Evolutionary conservation across 75 land plant genomes (phyloP).

Genomic region (Picea glauca): DNA sequence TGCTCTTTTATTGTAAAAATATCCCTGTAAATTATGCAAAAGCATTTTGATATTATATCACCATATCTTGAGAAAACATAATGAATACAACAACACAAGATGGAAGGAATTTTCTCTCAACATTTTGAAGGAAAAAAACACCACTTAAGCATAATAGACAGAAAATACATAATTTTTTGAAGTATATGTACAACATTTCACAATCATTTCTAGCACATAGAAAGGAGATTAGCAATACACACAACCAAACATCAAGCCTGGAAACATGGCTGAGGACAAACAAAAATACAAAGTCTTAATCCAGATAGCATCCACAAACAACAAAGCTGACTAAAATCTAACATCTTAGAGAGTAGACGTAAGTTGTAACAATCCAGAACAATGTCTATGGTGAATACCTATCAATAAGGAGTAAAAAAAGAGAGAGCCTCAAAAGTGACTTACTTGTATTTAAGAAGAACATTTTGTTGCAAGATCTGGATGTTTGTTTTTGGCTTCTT

Average conservation of each 20-base stretch:
- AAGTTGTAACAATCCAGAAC: not conserved
- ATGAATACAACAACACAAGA: not conserved
- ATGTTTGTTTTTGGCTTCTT: conserved; percentile 98
- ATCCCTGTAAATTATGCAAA: too few species aligned
- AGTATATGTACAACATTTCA: not conserved
- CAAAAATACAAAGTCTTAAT: not conserved
- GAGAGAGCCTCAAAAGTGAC: conserved; percentile 8
- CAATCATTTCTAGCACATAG: not conserved
- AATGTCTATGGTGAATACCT: conserved; percentile 31
- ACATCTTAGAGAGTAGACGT: not conserved
- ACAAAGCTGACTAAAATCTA: not conserved
- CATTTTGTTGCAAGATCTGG: conserved; percentile 97
- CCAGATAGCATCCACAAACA: not conserved
- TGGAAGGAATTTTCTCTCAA: not conserved
- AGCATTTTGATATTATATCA: not conserved
- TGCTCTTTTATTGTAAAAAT: too few species aligned
- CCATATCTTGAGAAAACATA: not conserved
- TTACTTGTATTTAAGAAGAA: conserved; percentile 75
- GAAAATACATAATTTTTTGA: not conserved
- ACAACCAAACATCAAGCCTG: not conserved
- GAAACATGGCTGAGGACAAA: not conserved
- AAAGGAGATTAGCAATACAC: not conserved
- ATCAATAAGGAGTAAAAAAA: not conserved
- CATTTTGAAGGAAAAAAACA: not conserved
- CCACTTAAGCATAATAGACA: not conserved